These are phyloP conservation scores for Herpotrichia juniperi DNA, from an alignment of 2,329 filamentous ascomycete species.

Conservation along the genomic window DNA sequence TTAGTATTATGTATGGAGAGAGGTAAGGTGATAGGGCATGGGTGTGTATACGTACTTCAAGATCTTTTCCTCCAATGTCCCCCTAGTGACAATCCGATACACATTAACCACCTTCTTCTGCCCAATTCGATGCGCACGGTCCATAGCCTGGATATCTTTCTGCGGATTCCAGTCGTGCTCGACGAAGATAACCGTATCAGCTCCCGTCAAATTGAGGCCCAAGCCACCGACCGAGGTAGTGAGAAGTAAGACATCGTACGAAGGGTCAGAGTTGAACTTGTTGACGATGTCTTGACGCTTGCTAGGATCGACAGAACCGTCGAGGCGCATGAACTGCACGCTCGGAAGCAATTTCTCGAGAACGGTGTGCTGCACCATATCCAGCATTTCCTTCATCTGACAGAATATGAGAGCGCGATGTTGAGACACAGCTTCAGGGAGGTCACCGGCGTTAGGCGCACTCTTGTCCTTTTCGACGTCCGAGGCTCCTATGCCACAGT, in stretches of 20 bases:
- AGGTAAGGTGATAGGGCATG: neutral
- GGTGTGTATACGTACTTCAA: constrained; percentile 66
- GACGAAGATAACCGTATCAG: constrained; percentile 98
- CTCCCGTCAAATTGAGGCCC: constrained; percentile 92
- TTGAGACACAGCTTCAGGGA: constrained; percentile 85
- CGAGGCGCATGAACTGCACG: constrained; percentile 91
- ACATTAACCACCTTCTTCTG: constrained; percentile 99
- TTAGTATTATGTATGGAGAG: constrained; percentile 12
- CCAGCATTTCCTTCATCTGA: constrained; percentile 99
- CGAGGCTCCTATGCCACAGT: constrained; percentile 87
- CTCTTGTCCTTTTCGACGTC: constrained; percentile 51
- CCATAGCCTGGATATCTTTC: constrained; percentile 98
- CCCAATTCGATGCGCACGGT: constrained; percentile 95
- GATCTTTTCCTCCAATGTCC: constrained; percentile 98
- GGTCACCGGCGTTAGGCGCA: constrained; percentile 57
- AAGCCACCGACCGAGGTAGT: constrained; percentile 96
- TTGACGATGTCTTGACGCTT: constrained; percentile 98
- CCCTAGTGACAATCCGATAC: constrained; percentile 93
- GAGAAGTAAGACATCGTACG: constrained; percentile 90
- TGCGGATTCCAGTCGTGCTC: constrained; percentile 99
- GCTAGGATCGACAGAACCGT: constrained; percentile 89
- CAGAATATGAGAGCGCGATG: constrained; percentile 97
- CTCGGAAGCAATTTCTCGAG: constrained; percentile 88
- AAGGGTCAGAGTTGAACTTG: constrained; percentile 97
- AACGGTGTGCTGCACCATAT: constrained; percentile 96